Percentiles rank a stretch among this genome's conserved stretches.
Conservation (phyloP, 2,329 filamentous ascomycete species). For the Rhytidhysteron rufulum region DNA sequence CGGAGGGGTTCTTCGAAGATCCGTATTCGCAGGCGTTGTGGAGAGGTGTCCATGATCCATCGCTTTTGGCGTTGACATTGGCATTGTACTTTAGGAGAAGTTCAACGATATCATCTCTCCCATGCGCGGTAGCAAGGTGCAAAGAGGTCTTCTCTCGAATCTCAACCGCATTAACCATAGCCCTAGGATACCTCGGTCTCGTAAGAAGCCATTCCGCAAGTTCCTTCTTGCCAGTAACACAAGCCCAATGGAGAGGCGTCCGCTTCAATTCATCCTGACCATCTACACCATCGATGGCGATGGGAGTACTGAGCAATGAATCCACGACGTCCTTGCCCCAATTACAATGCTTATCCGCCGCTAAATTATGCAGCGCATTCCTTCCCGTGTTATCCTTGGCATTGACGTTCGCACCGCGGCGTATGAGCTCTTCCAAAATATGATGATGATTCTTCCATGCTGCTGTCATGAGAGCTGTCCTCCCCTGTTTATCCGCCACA, state of each 20-base stretch:
- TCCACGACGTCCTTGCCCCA: slow-evolving; percentile 46
- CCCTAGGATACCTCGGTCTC: slow-evolving; percentile 18
- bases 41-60: slow-evolving; percentile 30
- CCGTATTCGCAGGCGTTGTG: slow-evolving; percentile 34
- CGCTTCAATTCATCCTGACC: slow-evolving; percentile 46
- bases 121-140: slow-evolving; percentile 31
- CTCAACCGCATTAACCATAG: slow-evolving; percentile 32
- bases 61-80: slow-evolving; percentile 29
- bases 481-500: slow-evolving; percentile 31
- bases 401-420: slow-evolving; percentile 37
- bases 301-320: slow-evolving; percentile 36
- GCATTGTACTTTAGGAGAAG: slow-evolving; percentile 27
- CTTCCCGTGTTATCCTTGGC: slow-evolving; percentile 29
- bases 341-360: slow-evolving; percentile 41
- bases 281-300: slow-evolving; percentile 37
- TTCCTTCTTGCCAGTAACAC: slow-evolving; percentile 52
- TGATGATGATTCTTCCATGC: slow-evolving; percentile 32
- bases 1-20: no score
- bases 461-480: slow-evolving; percentile 36
- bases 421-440: slow-evolving; percentile 32
- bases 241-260: slow-evolving; percentile 57
- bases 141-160: slow-evolving; percentile 33
- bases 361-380: slow-evolving; percentile 35
- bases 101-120: slow-evolving; percentile 33
- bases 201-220: slow-evolving; percentile 48